Base-by-base conservation (phyloP, 2,329 filamentous ascomycete species). In the Diaporthe vaccinii region DNA sequence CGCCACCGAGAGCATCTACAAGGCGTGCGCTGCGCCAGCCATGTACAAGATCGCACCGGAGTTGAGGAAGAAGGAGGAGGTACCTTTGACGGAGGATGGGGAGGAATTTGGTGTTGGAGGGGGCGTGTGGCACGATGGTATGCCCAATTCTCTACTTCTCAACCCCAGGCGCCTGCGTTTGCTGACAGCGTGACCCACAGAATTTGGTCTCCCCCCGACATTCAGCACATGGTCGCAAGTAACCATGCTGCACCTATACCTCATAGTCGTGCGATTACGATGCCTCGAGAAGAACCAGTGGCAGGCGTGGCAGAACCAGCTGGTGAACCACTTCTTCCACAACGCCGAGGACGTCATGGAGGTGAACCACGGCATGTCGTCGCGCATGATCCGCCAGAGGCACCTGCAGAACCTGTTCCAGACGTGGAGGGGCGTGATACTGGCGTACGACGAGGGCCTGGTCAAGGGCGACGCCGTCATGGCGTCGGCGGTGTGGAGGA, bases 161-260 rank as follows among this genome's bases (percentile, higher is more conserved):
- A n/a, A 51, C 39, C 20, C 31, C 8, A 25, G 46, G 22, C 78
- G 39, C 77, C 14, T 22, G 71, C 58, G 17, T 39, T 25, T 41
- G 59, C 76, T 77, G 9, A 77, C n/a, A 25, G 25, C 6, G 28
- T n/a, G 57, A 20, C 20, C 49, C 65, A 20, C 80, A 98, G 95
- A 93, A 70, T 91, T 98, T 78, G 91, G 91, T 36, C 91, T 99
- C 25, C 89, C 90, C 44, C 94, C 95, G 0, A 98, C 95, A 0
- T 99, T 99, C 84, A 96, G 93, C 82, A 96, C 94, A 74, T 99
- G 97, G 97, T 94, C 95, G 28, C 96, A 98, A 84, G 93, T 98
- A 59, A 97, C 96, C 49, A 98, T 98, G 89, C 90, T 99, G 75
- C 96, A 99, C 87, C 94, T 99, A 90, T 98, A 98, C 87, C 90